Percentiles rank a stretch among this genome's conserved stretches.
Conservation (phyloP, 352 stramenopile species). For the Phytophthora nicotianae region DNA sequence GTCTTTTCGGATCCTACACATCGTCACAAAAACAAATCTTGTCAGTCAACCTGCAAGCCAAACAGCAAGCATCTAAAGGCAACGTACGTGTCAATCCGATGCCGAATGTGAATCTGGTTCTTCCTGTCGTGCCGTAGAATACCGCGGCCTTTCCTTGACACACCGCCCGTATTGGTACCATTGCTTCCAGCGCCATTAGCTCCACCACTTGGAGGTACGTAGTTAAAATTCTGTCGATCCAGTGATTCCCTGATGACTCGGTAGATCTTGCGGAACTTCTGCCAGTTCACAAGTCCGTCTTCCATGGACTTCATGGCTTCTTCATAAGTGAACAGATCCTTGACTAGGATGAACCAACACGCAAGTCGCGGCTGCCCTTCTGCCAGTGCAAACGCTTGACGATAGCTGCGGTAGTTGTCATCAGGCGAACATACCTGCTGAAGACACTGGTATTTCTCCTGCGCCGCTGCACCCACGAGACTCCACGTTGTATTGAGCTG, state of each 20-base stretch:
- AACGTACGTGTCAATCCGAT: constrained; percentile 87
- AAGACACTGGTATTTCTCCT: constrained; percentile 84
- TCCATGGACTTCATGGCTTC: constrained; percentile 87
- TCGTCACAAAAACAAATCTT: constrained; percentile 16
- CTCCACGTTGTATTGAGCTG: constrained; percentile 88
- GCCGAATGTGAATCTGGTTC: constrained; percentile 70
- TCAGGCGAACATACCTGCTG: constrained; percentile 83
- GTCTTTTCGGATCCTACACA: constrained; percentile 79
- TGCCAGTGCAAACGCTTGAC: constrained; percentile 76
- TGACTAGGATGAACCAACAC: constrained; percentile 88
- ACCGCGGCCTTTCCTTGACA: constrained; percentile 78
- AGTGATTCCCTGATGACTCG: constrained; percentile 80
- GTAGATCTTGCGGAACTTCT: constrained; percentile 87
- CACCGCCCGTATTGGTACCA: constrained; percentile 19
- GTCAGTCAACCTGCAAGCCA: constrained; percentile 15
- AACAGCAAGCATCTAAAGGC: background rate
- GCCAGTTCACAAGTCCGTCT: constrained; percentile 85
- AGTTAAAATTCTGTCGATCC: constrained; percentile 80
- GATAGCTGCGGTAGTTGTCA: constrained; percentile 88
- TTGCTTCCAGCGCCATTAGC: constrained; percentile 20
- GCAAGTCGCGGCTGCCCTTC: constrained; percentile 80
- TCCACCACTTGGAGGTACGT: constrained; percentile 47
- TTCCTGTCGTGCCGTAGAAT: constrained; percentile 78
- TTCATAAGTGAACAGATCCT: constrained; percentile 89
- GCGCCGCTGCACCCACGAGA: constrained; percentile 58